Evolutionary conservation across 768 basidiomycete species (phyloP).

Genomic region (Cytidiella melzeri): DNA sequence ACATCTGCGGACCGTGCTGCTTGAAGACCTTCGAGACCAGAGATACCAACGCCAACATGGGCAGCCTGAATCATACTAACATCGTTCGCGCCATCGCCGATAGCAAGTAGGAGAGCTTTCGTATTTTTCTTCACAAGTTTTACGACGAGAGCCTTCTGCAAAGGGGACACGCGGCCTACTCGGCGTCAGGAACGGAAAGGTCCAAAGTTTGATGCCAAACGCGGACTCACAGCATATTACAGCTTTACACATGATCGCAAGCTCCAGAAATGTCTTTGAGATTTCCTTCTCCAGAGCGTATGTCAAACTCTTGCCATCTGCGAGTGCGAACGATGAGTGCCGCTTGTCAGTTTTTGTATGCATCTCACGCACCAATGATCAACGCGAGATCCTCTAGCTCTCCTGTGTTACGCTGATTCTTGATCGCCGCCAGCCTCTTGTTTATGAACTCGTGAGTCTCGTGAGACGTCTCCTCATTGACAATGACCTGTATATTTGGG

Average conservation of each 20-base stretch:
- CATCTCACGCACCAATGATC: conserved; percentile 65
- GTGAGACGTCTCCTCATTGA: conserved; percentile 82
- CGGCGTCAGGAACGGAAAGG: background rate
- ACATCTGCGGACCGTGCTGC: conserved; percentile 97
- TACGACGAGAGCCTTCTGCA: conserved; percentile 96
- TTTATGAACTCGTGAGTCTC: conserved; percentile 83
- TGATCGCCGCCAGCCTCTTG: conserved; percentile 87
- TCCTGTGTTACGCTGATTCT: conserved; percentile 84
- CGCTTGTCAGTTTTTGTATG: background rate
- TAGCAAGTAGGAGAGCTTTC: conserved; percentile 89
- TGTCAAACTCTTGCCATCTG: conserved; percentile 92
- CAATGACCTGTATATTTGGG: conserved; percentile 62
- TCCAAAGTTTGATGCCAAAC: background rate
- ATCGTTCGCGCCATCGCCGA: conserved; percentile 97
- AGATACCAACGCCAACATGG: conserved; percentile 96
- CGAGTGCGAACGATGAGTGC: conserved; percentile 1
- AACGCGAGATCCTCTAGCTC: conserved; percentile 90
- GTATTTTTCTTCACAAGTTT: conserved; percentile 98
- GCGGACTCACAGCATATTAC: conserved; percentile 85
- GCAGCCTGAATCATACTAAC: conserved; percentile 99
- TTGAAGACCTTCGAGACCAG: conserved; percentile 98
- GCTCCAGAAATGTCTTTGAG: conserved; percentile 84
- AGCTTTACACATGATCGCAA: conserved; percentile 97
- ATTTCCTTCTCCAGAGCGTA: conserved; percentile 93
- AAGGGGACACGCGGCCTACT: conserved; percentile 89